These are phyloP conservation scores for Salvia splendens DNA, from an alignment of 257 asterid species.

Conservation along the genomic window DNA sequence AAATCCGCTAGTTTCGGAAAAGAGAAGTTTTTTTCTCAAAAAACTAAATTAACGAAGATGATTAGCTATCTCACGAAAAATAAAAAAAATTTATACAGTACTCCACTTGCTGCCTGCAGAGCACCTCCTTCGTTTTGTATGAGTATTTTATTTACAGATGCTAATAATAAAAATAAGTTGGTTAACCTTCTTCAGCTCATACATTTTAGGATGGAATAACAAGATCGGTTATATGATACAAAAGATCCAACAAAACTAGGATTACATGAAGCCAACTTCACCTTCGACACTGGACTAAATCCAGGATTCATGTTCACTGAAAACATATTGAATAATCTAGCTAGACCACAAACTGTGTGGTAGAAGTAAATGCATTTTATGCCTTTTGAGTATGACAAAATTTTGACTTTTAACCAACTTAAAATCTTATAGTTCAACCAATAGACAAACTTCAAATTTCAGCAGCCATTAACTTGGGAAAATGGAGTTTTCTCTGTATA, in stretches of 20 bases:
- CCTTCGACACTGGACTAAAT: background rate
- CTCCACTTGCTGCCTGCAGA: background rate
- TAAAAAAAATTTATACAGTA: no score
- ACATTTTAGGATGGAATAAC: background rate
- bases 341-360: background rate
- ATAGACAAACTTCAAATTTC: no score
- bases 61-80: background rate
- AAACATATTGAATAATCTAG: background rate
- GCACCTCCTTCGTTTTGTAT: background rate
- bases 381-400: no score
- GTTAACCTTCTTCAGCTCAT: constrained; percentile 9
- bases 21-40: constrained; percentile 23
- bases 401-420: no score
- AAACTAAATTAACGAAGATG: constrained; percentile 10
- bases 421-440: no score
- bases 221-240: no score
- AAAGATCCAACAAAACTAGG: background rate
- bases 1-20: constrained; percentile 91
- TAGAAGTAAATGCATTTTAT: background rate
- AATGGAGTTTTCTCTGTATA: no score
- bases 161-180: background rate
- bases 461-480: no score
- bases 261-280: background rate
- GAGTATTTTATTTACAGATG: background rate
- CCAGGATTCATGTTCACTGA: background rate